A percentile compares a stretch with the other conserved stretches of the same genome.
Conservation (phyloP, 306 rosid species). For the Fagus crenata region DNA sequence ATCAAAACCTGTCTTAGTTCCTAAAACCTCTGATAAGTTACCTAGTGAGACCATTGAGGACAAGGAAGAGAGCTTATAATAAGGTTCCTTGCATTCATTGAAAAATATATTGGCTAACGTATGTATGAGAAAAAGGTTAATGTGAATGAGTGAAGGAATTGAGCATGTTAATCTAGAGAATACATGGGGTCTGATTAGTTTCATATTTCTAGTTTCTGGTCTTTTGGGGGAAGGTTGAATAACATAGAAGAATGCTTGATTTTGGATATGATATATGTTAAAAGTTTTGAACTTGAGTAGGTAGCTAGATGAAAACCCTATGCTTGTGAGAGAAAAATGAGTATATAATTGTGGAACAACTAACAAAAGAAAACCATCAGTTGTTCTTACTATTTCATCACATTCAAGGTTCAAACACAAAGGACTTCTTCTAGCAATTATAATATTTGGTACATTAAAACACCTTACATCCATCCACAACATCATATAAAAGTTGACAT, state of each 20-base stretch:
- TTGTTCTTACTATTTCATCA: background rate
- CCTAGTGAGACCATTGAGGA: slow-evolving; percentile 30
- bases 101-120: background rate
- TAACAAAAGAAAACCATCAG: background rate
- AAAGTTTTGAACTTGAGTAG: background rate
- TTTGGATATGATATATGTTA: background rate
- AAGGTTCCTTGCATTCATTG: background rate
- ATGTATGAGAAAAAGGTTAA: background rate
- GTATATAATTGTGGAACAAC: background rate
- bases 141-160: background rate
- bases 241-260: background rate
- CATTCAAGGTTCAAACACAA: background rate
- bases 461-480: background rate
- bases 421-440: background rate
- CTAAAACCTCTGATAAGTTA: slow-evolving; percentile 35
- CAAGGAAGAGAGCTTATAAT: slow-evolving; percentile 30
- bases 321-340: background rate
- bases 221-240: background rate
- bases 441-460: background rate
- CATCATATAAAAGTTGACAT: background rate
- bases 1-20: slow-evolving; percentile 34
- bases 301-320: background rate
- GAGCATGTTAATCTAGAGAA: background rate
- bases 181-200: background rate
- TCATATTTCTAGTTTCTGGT: background rate